Base-by-base conservation (phyloP, 305 asterid genomes). In the Solanum hybrid region DNA sequence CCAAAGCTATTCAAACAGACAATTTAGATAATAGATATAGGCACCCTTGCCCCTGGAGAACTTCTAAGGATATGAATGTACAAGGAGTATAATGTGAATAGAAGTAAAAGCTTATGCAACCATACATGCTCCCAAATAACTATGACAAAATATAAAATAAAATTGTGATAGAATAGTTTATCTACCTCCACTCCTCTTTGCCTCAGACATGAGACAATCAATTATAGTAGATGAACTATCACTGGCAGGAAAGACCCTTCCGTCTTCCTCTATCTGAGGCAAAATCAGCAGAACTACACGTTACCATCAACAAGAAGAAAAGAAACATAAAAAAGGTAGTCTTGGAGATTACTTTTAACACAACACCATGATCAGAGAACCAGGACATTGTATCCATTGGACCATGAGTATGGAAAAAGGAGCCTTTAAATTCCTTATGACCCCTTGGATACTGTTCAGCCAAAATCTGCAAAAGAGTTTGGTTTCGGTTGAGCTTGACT, bases 301-400 rank as follows among this genome's bases (percentile, higher is more conserved):
- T 37, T 86, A 90, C 76, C 79, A 5, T 36, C 61, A 35, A 82
- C 33, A 28, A 29, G 61, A 81, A 89, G 26, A 51, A 11, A 16
- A 71, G 86, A 29, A 85, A 90, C 39, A 88, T 73, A 77, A 82
- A 86, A 69, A 79, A 31, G 51, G 90, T 83, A 90, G 82, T 80
- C 57, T 84, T 22, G 85, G 79, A 67, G 29, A 89, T 87, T 89
- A 94, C 99, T 97, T 95, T 97, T 74, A 97, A 94, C 87, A 92
- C 94, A 42, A 97, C 98, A 29, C 99, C 99, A 84, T 75, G 97
- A 69, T 96, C 95, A 11, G 94, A 91, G 93, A 97, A 97, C 99
- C 99, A 97, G n/a, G 95, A 93, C 97, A 97, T 96, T 39, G 99
- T 96, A 93, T 97, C 99, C 90, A 85, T 86, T n/a, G 99, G 99